These are phyloP conservation scores for Plasmopara halstedii DNA, from an alignment of 352 stramenopile genomes.

Conservation along the genomic window DNA sequence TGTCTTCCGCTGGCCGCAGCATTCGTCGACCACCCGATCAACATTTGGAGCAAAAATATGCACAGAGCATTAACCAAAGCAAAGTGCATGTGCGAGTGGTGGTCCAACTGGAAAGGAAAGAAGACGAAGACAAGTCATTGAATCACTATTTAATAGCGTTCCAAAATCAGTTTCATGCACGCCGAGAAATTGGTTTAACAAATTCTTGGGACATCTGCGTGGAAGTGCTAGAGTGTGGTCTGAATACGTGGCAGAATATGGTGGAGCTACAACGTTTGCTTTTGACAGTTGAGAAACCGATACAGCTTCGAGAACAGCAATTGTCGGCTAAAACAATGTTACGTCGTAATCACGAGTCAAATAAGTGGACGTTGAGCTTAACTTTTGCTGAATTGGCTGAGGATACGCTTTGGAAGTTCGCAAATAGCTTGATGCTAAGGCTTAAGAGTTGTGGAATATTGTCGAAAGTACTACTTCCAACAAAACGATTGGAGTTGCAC, in stretches of 20 bases:
- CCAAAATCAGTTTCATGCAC: too few species aligned
- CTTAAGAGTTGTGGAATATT: conserved; percentile 37
- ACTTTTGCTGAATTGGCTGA: conserved; percentile 20
- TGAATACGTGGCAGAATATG: conserved; percentile 41
- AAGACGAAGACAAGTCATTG: conserved; percentile 1
- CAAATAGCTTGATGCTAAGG: conserved; percentile 32
- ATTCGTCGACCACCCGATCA: conserved; percentile 6
- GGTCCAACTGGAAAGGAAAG: conserved; percentile 10
- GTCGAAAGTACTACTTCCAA: conserved; percentile 18
- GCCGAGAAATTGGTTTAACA: background rate
- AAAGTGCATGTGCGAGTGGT: conserved; percentile 17
- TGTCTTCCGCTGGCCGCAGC: conserved; percentile 4
- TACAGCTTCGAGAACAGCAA: background rate
- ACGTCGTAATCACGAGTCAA: conserved; percentile 12
- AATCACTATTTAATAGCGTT: conserved; percentile 1
- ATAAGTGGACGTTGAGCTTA: conserved; percentile 31
- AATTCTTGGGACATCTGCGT: conserved; percentile 13
- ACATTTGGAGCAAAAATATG: conserved; percentile 17
- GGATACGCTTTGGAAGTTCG: conserved; percentile 39
- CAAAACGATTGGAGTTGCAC: conserved; percentile 9
- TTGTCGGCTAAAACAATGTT: conserved; percentile 18
- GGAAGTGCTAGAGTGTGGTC: conserved; percentile 35
- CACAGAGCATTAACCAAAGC: conserved; percentile 20
- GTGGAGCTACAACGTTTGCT: conserved; percentile 41
- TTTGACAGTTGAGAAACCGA: conserved; percentile 20